A percentile compares a stretch with the other conserved stretches of the same genome.
phyloP scores from a whole-genome alignment of 2,329 filamentous ascomycete species.

The Fusarium chlamydosporum region DNA sequence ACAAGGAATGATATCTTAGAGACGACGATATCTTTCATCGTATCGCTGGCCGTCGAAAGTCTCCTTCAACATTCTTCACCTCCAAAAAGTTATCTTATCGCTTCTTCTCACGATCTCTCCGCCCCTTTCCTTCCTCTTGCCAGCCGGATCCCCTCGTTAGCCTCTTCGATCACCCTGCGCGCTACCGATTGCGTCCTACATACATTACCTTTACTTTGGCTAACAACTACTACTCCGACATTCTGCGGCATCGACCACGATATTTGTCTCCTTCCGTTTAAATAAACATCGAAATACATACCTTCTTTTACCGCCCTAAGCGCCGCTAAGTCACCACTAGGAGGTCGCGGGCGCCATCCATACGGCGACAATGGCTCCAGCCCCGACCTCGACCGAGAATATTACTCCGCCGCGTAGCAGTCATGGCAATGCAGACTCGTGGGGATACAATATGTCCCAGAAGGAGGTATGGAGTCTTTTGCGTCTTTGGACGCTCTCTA shows the following conservation, averaged over 20 bases:
- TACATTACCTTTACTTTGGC: conserved; percentile 30
- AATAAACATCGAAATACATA: conserved; percentile 3
- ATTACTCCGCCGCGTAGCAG: conserved; percentile 65
- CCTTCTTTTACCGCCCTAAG: conserved; percentile 11
- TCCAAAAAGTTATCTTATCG: conserved; percentile 23
- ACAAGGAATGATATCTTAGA: conserved; percentile 42
- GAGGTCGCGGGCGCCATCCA: conserved; percentile 52
- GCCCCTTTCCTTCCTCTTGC: conserved; percentile 30
- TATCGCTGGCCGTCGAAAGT: conserved; percentile 30
- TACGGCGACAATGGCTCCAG: conserved; percentile 69
- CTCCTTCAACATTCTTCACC: conserved; percentile 1
- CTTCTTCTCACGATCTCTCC: conserved; percentile 30
- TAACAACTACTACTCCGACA: conserved; percentile 10
- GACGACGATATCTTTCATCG: conserved; percentile 33
- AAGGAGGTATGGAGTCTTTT: conserved; percentile 56
- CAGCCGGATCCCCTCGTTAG: conserved; percentile 30
- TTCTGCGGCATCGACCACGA: conserved; percentile 14
- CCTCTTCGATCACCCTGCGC: conserved; percentile 28
- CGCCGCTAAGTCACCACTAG: conserved; percentile 31
- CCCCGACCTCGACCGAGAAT: conserved; percentile 62
- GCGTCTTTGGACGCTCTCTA: conserved; percentile 5
- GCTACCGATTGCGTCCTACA: conserved; percentile 36
- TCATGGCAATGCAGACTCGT: conserved; percentile 63
- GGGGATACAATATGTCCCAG: conserved; percentile 57
- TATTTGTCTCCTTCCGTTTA: conserved; percentile 2